A percentile compares a stretch with the other conserved stretches of the same genome.
phyloP scores from a whole-genome alignment of 2,329 filamentous ascomycete species.

The Fusarium nurragi region DNA sequence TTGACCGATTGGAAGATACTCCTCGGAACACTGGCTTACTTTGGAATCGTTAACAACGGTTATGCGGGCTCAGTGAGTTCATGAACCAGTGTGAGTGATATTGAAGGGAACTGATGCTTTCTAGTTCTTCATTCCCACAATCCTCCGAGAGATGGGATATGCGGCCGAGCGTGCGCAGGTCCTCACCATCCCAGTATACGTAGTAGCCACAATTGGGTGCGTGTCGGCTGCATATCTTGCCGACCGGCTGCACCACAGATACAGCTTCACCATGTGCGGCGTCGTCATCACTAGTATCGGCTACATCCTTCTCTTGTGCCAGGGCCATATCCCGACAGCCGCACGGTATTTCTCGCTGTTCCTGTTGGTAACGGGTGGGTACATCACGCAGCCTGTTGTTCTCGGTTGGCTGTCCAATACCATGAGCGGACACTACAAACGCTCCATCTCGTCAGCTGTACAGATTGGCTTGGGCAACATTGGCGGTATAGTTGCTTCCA shows the following conservation, averaged over 20 bases:
- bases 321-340: slow-evolving; percentile 2
- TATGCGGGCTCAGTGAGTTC: slow-evolving; percentile 58
- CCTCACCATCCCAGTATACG: slow-evolving; percentile 68
- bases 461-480: slow-evolving; percentile 55
- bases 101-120: no score
- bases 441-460: not conserved
- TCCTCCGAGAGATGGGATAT: slow-evolving; percentile 69
- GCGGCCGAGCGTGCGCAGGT: slow-evolving; percentile 67
- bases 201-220: slow-evolving; percentile 69
- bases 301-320: slow-evolving; percentile 12
- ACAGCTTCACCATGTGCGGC: slow-evolving; percentile 11
- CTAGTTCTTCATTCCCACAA: slow-evolving; percentile 67
- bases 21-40: not conserved
- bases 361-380: slow-evolving; percentile 5
- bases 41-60: slow-evolving; percentile 60
- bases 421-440: slow-evolving; percentile 9
- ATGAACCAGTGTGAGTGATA: no score
- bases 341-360: slow-evolving; percentile 26
- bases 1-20: slow-evolving; percentile 66
- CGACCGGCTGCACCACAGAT: slow-evolving; percentile 2
- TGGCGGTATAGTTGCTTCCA: slow-evolving; percentile 49
- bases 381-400: slow-evolving; percentile 50
- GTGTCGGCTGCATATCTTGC: slow-evolving; percentile 55
- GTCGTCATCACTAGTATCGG: slow-evolving; percentile 5
- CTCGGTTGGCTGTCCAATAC: slow-evolving; percentile 85